These are phyloP conservation scores for Candida taoyuanica DNA, from an alignment of 805 yeast genomes.

Conservation along the genomic window DNA sequence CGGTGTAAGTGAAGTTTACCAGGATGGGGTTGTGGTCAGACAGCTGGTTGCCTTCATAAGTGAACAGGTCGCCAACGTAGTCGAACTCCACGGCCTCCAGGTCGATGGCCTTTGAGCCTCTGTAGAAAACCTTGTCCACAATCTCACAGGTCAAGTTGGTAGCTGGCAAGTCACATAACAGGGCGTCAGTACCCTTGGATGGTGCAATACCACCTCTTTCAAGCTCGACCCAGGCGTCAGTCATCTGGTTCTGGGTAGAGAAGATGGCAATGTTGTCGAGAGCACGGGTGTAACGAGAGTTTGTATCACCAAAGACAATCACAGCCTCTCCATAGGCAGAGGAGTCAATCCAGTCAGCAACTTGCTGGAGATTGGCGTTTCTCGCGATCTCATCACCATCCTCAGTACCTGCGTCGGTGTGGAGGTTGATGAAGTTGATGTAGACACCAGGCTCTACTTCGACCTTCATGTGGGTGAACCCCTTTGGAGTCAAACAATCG, in stretches of 20 bases:
- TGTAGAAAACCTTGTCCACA: conserved; percentile 11
- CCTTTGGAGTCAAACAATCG: conserved; percentile 13
- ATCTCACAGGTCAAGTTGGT: conserved; percentile 5
- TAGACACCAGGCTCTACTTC: conserved; percentile 5
- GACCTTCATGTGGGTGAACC: conserved; percentile 11
- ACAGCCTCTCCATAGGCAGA: conserved; percentile 8
- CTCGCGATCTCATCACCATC: conserved; percentile 9
- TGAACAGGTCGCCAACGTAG: conserved; percentile 6
- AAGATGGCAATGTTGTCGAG: conserved; percentile 6
- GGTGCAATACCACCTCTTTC: conserved; percentile 6
- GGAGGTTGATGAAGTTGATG: conserved; percentile 10
- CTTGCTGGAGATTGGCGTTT: conserved; percentile 8
- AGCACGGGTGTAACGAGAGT: conserved; percentile 9
- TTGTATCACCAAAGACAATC: conserved; percentile 10
- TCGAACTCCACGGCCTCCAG: conserved; percentile 5
- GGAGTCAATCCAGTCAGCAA: conserved; percentile 10
- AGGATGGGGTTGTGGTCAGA: conserved; percentile 12
- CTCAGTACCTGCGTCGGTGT: conserved; percentile 13
- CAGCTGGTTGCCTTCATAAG: conserved; percentile 5
- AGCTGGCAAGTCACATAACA: conserved; percentile 7
- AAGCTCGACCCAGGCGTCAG: conserved; percentile 9
- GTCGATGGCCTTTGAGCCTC: conserved; percentile 5
- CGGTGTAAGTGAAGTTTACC: conserved; percentile 9
- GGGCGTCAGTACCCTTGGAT: conserved; percentile 6
- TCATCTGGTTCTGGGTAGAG: conserved; percentile 4